Percentiles rank a stretch among this genome's conserved stretches.
Evolutionary conservation across 1,139 yeast genomes (phyloP).

Genomic region (Scheffersomyces illinoinensis): DNA sequence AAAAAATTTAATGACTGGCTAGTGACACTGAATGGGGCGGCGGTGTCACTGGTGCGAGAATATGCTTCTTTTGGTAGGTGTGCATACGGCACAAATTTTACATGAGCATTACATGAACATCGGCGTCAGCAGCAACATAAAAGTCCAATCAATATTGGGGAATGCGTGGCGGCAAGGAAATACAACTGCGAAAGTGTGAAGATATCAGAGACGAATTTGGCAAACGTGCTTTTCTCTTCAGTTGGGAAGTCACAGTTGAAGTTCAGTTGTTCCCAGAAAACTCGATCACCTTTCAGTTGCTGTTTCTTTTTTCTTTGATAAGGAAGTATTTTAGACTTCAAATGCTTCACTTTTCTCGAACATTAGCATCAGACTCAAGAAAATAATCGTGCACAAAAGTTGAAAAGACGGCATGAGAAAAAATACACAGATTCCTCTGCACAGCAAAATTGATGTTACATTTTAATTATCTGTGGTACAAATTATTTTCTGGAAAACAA

Average conservation of each 20-base stretch:
- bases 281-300: no score
- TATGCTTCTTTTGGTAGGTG: neutral
- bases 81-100: neutral
- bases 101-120: neutral
- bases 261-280: neutral
- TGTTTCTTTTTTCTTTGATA: neutral
- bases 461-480: neutral
- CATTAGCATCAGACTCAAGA: neutral
- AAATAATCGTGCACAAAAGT: neutral
- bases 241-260: neutral
- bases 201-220: neutral
- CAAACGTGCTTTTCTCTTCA: neutral
- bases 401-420: neutral
- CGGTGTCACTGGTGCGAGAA: neutral
- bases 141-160: neutral
- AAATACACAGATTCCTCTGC: neutral
- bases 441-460: neutral
- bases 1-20: neutral
- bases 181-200: no score
- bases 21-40: neutral
- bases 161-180: no score
- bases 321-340: neutral
- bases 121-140: neutral
- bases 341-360: neutral
- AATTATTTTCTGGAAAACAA: neutral